Base-by-base conservation (phyloP, 306 rosid genomes). In the Vigna unguiculata region DNA sequence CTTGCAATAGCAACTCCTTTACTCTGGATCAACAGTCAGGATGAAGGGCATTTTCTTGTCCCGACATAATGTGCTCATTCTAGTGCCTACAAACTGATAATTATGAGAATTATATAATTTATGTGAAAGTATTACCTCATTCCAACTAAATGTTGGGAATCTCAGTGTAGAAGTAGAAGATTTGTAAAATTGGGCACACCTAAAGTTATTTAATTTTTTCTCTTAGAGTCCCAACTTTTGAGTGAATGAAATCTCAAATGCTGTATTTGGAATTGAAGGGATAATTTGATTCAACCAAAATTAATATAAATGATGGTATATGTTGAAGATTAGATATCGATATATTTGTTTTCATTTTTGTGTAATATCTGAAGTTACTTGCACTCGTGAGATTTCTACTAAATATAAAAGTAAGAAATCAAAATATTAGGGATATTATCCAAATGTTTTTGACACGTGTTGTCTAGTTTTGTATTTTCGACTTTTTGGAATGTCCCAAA, bases 21-120 rank as follows among this genome's bases (percentile, higher is more conserved):
- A 12, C 68, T 91, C 15, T 85, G 86, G 98, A 83, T 85, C 79
- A 86, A 65, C 43, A 87, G 80, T 71, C 90, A 84, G 22, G 89
- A 87, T 17, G 92, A 88, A 63, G 80, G 79, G 25, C 79, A 67
- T 78, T 78, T 80, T 85, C 97, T 91, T 14, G 92, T 90, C 6
- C 98, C 97, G 2, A 91, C 96, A 61, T 93, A 85, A 82, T 55
- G 62, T 11, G 63, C 64, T 78, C 67, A 20, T 25, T 83, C 45
- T 41, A 59, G 53, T 54, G 80, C 54, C 72, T 62, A 52, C 55
- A 78, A 67, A 30, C 47, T 68, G 60, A 45, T 45, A 78, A 57
- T 79, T 9, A 52, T 28, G 61, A 64, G 76, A 60, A 25, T 77
- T 72, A 47, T 36, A 48, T 59, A 22, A 72, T 63, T 49, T 61